Conservation (phyloP, 1,284 basidiomycete genomes). For the Leccinum subrobustum region DNA sequence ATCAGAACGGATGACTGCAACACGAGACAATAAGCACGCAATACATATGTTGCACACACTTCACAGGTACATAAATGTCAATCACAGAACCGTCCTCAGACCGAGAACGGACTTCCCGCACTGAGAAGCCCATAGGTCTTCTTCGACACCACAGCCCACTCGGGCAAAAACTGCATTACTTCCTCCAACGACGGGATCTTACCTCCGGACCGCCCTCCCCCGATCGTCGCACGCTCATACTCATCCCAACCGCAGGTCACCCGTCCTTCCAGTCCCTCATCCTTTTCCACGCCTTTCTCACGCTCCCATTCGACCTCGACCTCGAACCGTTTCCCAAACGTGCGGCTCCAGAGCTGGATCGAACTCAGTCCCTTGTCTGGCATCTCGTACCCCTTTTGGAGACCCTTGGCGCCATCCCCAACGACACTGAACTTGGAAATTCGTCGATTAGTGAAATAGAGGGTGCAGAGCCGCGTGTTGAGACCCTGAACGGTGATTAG, state of each 20-base stretch:
- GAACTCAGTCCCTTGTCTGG: slow-evolving; percentile 42
- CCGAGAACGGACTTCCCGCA: slow-evolving; percentile 45
- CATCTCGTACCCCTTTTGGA: slow-evolving; percentile 48
- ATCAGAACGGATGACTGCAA: too few species aligned
- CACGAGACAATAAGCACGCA: too few species aligned
- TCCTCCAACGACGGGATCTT: slow-evolving; percentile 75
- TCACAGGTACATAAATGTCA: background rate
- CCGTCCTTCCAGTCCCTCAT: slow-evolving; percentile 42
- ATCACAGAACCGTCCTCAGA: slow-evolving; percentile 13
- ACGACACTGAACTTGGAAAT: slow-evolving; percentile 43
- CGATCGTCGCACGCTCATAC: slow-evolving; percentile 56
- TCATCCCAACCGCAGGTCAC: slow-evolving; percentile 73
- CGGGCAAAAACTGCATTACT: slow-evolving; percentile 60
- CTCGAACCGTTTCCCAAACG: slow-evolving; percentile 60
- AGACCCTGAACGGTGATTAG: slow-evolving; percentile 48
- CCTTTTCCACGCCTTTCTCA: slow-evolving; percentile 1
- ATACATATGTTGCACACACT: too few species aligned
- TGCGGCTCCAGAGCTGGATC: slow-evolving; percentile 64
- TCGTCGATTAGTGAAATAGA: slow-evolving; percentile 54
- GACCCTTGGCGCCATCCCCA: slow-evolving; percentile 32
- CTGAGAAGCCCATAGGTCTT: slow-evolving; percentile 55
- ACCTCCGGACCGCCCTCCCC: slow-evolving; percentile 37
- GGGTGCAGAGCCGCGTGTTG: slow-evolving; percentile 63
- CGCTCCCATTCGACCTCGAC: slow-evolving; percentile 49
- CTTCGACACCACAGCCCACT: slow-evolving; percentile 68